phyloP scores from a whole-genome alignment of 1,284 basidiomycete species.

The Ustilago trichophora region DNA sequence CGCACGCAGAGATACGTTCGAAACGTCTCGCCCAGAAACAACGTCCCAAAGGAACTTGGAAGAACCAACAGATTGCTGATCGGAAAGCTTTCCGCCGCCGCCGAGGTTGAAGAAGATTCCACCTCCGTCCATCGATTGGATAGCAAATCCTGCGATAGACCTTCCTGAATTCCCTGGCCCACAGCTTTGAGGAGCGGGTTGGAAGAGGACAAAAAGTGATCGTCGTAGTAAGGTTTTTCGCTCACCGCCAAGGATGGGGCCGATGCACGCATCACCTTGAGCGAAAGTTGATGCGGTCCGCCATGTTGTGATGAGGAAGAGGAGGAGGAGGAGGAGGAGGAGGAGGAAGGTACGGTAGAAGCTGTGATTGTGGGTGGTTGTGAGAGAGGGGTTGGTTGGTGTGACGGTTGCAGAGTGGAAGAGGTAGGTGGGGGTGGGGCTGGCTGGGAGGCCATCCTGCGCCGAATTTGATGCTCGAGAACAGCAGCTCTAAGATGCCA shows the following conservation, averaged over 20 bases:
- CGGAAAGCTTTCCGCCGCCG: slow-evolving; percentile 11
- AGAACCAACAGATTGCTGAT: slow-evolving; percentile 29
- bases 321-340: too few relatives aligned
- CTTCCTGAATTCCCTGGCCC: slow-evolving; percentile 2
- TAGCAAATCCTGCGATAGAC: slow-evolving; percentile 5
- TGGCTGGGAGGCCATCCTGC: slow-evolving; percentile 19
- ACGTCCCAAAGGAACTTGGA: slow-evolving; percentile 52
- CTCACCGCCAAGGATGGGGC: slow-evolving; percentile 31
- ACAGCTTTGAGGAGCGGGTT: slow-evolving; percentile 10
- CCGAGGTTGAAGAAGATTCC: not conserved
- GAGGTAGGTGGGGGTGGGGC: slow-evolving; percentile 1
- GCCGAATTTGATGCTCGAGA: too few relatives aligned
- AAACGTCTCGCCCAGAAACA: slow-evolving; percentile 63
- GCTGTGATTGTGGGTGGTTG: too few relatives aligned
- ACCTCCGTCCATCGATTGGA: slow-evolving; percentile 4
- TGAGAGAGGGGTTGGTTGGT: not conserved
- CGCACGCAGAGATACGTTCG: slow-evolving; percentile 59
- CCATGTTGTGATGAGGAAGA: not conserved
- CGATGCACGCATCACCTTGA: slow-evolving; percentile 58
- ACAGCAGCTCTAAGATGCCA: too few relatives aligned
- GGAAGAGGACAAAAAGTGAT: not conserved
- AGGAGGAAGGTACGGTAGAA: too few relatives aligned
- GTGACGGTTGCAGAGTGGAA: not conserved
- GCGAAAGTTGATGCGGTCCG: slow-evolving; percentile 48
- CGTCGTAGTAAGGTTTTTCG: slow-evolving; percentile 46